Evolutionary conservation across 179 eudicot genomes (phyloP), one percentile per base, ranked within the genome.

Genomic region (Spergularia azorica): DNA sequence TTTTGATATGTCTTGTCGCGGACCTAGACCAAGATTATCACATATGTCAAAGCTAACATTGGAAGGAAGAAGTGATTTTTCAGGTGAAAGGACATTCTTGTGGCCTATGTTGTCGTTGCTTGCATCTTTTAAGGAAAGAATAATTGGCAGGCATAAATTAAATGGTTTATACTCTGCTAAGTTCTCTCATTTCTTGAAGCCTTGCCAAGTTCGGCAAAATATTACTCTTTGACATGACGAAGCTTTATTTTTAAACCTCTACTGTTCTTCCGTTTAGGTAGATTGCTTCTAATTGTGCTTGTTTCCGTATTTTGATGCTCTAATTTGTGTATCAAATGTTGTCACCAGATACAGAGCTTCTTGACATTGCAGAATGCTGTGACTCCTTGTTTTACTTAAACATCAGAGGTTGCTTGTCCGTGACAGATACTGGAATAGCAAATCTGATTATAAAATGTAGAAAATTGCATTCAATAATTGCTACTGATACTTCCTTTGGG

Each of bases 371-470:
- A 26, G 83, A 83, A 68, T 77, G 77, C 56, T 95, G 96, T 66
- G 74, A 79, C 43, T 85, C 89, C 72, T 80, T 95, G 76, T 20
- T 76, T 76, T 90, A 81, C 83, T 79, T 95, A 74, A 90, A 90
- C 84, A 83, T 95, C 52, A 86, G 76, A 81, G 93, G 97, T 56
- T 95, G 98, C 83, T 78, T 79, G 76, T 83, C 90, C 50, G 85
- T 93, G 57, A 88, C 97, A 36, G 98, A 95, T 86, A 73, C 61
- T 76, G 97, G 97, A 76, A 91, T 95, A 83, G 85, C 97, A 38
- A 76, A 76, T 78, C 75, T 89, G 61, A 75, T 92, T 55, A 78
- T 78, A 55, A 84, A 70, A 79, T 88, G 93, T 79, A 60, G 70
- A 62, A 89, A 82, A 77, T 80, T 95, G 64, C 86, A 89, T 71